These are phyloP conservation scores for Talaromyces sp. DNA, from an alignment of 2,329 filamentous ascomycete genomes.

Conservation along the genomic window DNA sequence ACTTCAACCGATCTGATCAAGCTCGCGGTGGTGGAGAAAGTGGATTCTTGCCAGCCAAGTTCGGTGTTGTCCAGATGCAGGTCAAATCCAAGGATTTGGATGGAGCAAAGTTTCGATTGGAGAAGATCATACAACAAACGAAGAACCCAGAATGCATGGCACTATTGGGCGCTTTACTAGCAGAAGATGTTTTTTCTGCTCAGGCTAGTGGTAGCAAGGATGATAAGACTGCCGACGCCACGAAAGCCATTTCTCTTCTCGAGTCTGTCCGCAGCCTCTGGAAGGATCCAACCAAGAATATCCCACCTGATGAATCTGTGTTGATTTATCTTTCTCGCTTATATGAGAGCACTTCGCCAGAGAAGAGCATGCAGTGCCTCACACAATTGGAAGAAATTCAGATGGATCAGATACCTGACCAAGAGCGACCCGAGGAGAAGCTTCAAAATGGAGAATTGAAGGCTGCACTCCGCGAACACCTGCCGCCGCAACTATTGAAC, in stretches of 20 bases:
- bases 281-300: constrained; percentile 86
- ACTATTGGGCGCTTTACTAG: constrained; percentile 82
- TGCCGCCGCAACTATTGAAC: constrained; percentile 89
- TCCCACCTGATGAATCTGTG: constrained; percentile 76
- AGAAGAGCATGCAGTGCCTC: constrained; percentile 87
- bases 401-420: constrained; percentile 67
- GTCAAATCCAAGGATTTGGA: constrained; percentile 79
- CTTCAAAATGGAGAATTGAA: constrained; percentile 56
- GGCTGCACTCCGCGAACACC: constrained; percentile 63
- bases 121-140: constrained; percentile 86
- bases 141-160: constrained; percentile 86
- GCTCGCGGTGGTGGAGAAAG: constrained; percentile 86
- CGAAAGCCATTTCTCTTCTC: constrained; percentile 78
- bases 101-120: constrained; percentile 85
- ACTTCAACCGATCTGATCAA: constrained; percentile 84
- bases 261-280: constrained; percentile 81
- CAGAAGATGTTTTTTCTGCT: constrained; percentile 83
- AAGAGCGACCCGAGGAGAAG: constrained; percentile 58
- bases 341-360: constrained; percentile 78
- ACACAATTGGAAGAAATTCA: constrained; percentile 90
- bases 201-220: constrained; percentile 77
- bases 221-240: constrained; percentile 77
- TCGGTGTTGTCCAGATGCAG: constrained; percentile 84
- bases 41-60: constrained; percentile 89
- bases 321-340: constrained; percentile 85